Percentiles rank a stretch among this genome's conserved stretches.
phyloP scores from a whole-genome alignment of 2,329 filamentous ascomycete genomes.

The Dactylellina parvicollis region DNA sequence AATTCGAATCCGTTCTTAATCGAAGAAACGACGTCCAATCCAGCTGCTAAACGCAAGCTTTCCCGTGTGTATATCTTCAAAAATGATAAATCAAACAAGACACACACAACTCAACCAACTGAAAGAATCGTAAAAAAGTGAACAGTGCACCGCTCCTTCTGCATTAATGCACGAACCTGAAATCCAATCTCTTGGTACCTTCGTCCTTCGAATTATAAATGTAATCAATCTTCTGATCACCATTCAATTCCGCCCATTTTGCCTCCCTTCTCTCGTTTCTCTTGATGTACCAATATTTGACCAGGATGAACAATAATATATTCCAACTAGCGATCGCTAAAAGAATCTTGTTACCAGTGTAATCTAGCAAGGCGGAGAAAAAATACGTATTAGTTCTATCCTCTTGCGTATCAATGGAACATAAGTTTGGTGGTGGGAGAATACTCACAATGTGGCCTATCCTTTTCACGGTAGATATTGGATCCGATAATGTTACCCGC shows the following conservation, averaged over 20 bases:
- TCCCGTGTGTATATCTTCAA: no score
- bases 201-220: constrained; percentile 66
- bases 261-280: constrained; percentile 64
- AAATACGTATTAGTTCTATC: background rate
- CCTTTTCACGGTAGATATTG: constrained; percentile 69
- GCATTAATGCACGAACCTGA: constrained; percentile 65
- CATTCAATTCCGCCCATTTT: constrained; percentile 63
- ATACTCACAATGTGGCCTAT: constrained; percentile 64
- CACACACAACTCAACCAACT: background rate
- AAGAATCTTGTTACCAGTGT: constrained; percentile 65
- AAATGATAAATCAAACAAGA: no score
- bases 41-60: no score
- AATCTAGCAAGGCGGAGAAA: constrained; percentile 58
- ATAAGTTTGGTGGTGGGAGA: background rate
- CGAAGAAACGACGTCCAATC: no score
- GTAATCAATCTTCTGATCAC: constrained; percentile 65
- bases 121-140: no score
- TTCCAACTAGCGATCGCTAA: constrained; percentile 65
- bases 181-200: constrained; percentile 68
- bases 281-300: constrained; percentile 66
- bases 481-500: constrained; percentile 63
- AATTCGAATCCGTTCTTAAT: no score
- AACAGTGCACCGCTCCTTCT: no score
- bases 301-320: constrained; percentile 63
- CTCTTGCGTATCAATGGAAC: background rate